These are phyloP conservation scores for Dictyostelium capitatum DNA, from an alignment of 78 protist species.

Conservation along the genomic window DNA sequence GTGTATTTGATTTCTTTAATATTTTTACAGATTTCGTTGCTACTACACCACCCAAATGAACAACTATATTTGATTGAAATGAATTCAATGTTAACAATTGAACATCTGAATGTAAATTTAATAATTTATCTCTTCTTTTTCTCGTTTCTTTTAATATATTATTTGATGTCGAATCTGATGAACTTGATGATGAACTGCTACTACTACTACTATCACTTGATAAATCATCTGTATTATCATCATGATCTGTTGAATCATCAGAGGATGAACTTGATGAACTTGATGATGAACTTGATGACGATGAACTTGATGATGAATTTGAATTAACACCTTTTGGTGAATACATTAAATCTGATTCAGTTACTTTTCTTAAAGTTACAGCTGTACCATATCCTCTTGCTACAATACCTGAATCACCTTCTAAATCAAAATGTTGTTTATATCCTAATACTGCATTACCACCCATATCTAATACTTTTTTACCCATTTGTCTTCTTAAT, in stretches of 20 bases:
- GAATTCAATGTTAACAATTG: constrained; percentile 66
- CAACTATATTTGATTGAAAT: constrained; percentile 49
- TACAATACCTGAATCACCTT: constrained; percentile 91
- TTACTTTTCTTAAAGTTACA: constrained; percentile 73
- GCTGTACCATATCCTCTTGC: constrained; percentile 97
- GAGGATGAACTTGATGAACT: not conserved
- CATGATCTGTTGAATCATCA: not conserved
- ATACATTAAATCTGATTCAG: constrained; percentile 37
- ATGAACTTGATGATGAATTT: not conserved
- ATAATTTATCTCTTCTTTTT: not conserved
- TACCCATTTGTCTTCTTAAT: constrained; percentile 90
- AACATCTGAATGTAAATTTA: constrained; percentile 18
- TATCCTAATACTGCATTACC: constrained; percentile 95
- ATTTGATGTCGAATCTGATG: not conserved
- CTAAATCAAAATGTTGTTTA: constrained; percentile 92
- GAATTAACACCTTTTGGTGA: constrained; percentile 54
- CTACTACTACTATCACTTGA: not conserved
- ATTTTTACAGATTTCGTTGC: constrained; percentile 66
- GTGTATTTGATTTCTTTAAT: constrained; percentile 72
- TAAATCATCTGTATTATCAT: not conserved
- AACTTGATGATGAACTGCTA: not conserved
- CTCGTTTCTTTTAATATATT: not conserved
- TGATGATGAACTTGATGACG: constrained; percentile 1
- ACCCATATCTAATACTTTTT: constrained; percentile 87
- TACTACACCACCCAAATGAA: constrained; percentile 80